Percentiles rank a stretch among this genome's conserved stretches.
Evolutionary conservation across 768 basidiomycete genomes (phyloP).

Genomic region (Xerocomellus amylosporus): DNA sequence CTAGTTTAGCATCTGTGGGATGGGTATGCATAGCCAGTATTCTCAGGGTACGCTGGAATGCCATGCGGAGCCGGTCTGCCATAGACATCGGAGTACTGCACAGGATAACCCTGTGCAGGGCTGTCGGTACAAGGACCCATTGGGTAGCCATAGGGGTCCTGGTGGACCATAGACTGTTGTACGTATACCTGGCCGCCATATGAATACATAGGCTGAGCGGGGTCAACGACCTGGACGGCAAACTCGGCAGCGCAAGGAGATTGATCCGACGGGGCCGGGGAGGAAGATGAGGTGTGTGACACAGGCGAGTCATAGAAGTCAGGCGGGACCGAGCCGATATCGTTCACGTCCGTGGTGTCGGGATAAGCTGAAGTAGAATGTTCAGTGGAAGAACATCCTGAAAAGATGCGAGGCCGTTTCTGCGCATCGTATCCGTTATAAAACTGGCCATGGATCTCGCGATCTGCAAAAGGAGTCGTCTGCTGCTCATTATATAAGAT

Average conservation of each 20-base stretch:
- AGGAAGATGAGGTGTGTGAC: slow-evolving; percentile 23
- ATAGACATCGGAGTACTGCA: slow-evolving; percentile 9
- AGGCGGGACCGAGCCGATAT: slow-evolving; percentile 6
- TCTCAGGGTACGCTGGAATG: slow-evolving; percentile 11
- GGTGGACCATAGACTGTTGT: slow-evolving; percentile 7
- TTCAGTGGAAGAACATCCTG: slow-evolving; percentile 6
- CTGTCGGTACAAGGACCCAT: slow-evolving; percentile 13
- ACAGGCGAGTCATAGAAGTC: slow-evolving; percentile 23
- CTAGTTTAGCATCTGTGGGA: slow-evolving; percentile 8
- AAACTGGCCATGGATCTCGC: slow-evolving; percentile 4
- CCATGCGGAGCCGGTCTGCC: slow-evolving; percentile 13
- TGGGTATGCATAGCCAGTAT: slow-evolving; percentile 11
- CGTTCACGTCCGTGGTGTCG: slow-evolving; percentile 13
- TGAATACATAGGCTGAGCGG: slow-evolving; percentile 6
- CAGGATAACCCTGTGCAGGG: slow-evolving; percentile 8
- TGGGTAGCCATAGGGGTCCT: slow-evolving; percentile 11
- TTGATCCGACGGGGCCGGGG: slow-evolving; percentile 25
- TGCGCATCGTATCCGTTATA: slow-evolving; percentile 12
- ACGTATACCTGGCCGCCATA: slow-evolving; percentile 5
- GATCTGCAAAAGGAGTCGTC: slow-evolving; percentile 5
- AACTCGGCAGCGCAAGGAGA: slow-evolving; percentile 16
- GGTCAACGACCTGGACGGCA: background rate
- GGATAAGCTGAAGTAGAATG: slow-evolving; percentile 8
- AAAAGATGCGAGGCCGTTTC: slow-evolving; percentile 18
- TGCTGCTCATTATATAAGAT: slow-evolving; percentile 12